Percentiles rank a stretch among this genome's conserved stretches.
Conservation (phyloP, 2,329 filamentous ascomycete species). For the Epichloe sibirici region DNA sequence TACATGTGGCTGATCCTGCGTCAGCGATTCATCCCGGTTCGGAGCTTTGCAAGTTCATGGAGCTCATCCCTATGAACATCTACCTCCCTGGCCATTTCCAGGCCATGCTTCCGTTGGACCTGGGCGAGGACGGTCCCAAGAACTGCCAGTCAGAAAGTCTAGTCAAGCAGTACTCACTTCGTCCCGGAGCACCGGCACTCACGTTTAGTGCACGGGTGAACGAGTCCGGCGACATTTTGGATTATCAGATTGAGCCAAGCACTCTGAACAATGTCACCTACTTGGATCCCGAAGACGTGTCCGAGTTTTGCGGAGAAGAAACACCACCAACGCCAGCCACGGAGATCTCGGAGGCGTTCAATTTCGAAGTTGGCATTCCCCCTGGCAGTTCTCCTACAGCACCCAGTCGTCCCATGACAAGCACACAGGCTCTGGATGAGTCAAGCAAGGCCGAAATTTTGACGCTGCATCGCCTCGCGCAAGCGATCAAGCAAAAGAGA, state of each 20-base stretch:
- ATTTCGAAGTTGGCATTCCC: slow-evolving; percentile 18
- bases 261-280: slow-evolving; percentile 42
- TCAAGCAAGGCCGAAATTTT: slow-evolving; percentile 33
- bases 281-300: slow-evolving; percentile 40
- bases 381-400: slow-evolving; percentile 5
- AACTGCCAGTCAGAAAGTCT: slow-evolving; percentile 25
- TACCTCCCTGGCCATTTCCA: slow-evolving; percentile 47
- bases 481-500: slow-evolving; percentile 30
- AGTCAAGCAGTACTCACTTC: slow-evolving; percentile 43
- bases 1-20: slow-evolving; percentile 69
- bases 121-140: slow-evolving; percentile 17
- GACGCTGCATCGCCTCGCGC: slow-evolving; percentile 35
- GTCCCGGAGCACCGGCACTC: slow-evolving; percentile 36
- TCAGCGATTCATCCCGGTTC: slow-evolving; percentile 52
- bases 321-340: slow-evolving; percentile 8
- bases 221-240: slow-evolving; percentile 37
- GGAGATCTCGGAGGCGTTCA: slow-evolving; percentile 8
- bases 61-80: slow-evolving; percentile 45
- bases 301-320: slow-evolving; percentile 28
- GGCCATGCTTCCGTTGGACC: slow-evolving; percentile 40
- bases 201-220: slow-evolving; percentile 52
- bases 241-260: slow-evolving; percentile 41
- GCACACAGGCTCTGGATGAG: slow-evolving; percentile 28
- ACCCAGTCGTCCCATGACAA: slow-evolving; percentile 31
- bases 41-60: slow-evolving; percentile 46